Base-by-base conservation (phyloP, 2,329 filamentous ascomycete species). In the Blumeriella jaapii region DNA sequence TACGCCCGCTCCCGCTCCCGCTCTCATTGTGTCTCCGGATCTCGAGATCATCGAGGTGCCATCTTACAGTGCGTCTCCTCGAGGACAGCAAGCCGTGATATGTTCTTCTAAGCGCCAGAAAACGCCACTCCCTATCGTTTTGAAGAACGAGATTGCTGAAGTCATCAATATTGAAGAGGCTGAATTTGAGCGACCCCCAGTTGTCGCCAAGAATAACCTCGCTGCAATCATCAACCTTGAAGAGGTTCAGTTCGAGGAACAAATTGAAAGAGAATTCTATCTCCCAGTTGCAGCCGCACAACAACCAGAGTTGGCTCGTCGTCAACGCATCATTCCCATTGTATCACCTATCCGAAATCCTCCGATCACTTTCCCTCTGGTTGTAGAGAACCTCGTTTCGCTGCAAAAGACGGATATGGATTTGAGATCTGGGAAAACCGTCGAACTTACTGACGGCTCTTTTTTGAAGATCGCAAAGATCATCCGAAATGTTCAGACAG, bases 381-480 rank as follows among this genome's bases (percentile, higher is more conserved):
- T 29, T n/a, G n/a, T n/a, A n/a, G n/a, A n/a, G 8, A 19, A 29
- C 2, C 13, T 35, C 10, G 18, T 23, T 2, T 12, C 26, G 5
- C 16, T 23, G 11, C 10, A 15, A 11, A 9, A 27, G 12, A 11
- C n/a, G 5, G 25, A 27, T 8, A 28, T 35, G 9, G 9, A 14
- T 10, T 3, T 34, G 2, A 36, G 16, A 12, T 14, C 16, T 5
- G 38, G 32, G 2, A 44, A 41, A 10, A 42, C 36, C 1, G 46
- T 49, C 5, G 49, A 53, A 17, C n/a, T 50, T 1, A 4, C 17
- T 0, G 26, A 43, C 9, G 47, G 44, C 0, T 23, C 32, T 6
- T 69, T 65, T 33, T 42, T 70, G 1, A 54, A 55, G 0, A 60
- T 70, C 3, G 41, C 44, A 2, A 35, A 48, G 1, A 57, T 70